Conservation (phyloP, 2,329 filamentous ascomycete genomes). For the Xylariaceae sp. region DNA sequence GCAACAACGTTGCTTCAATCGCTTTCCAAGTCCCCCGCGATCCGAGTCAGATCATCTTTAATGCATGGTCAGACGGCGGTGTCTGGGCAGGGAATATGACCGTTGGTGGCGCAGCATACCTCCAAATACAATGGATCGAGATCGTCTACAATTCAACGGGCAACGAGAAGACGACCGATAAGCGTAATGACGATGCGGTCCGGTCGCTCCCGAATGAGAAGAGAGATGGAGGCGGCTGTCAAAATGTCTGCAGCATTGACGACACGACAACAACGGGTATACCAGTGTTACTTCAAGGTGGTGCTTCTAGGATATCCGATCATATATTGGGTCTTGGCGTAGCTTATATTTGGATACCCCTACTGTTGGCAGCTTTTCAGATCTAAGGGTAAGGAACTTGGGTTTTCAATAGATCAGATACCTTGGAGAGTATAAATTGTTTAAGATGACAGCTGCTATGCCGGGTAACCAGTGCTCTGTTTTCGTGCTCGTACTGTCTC, state of each 20-base stretch:
- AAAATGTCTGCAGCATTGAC: conserved; percentile 46
- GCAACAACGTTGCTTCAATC: conserved; percentile 57
- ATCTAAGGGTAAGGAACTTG: not conserved
- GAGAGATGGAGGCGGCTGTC: conserved; percentile 33
- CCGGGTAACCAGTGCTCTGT: too few species aligned
- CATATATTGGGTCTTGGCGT: conserved; percentile 26
- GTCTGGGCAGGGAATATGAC: conserved; percentile 67
- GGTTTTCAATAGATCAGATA: not conserved
- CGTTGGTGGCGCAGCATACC: conserved; percentile 54
- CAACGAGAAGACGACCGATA: conserved; percentile 22
- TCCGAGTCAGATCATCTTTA: conserved; percentile 60
- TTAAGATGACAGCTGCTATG: too few species aligned
- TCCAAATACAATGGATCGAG: conserved; percentile 70
- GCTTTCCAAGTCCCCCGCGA: conserved; percentile 62
- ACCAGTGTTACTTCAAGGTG: conserved; percentile 46
- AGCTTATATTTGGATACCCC: conserved; percentile 34
- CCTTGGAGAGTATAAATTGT: not conserved
- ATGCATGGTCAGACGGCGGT: conserved; percentile 68
- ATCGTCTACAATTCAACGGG: conserved; percentile 59
- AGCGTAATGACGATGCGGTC: conserved; percentile 6
- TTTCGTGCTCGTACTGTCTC: too few species aligned
- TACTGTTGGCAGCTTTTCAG: conserved; percentile 33
- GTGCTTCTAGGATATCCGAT: conserved; percentile 31
- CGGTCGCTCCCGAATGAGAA: conserved; percentile 14
- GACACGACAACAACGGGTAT: conserved; percentile 46